Evolutionary conservation across 768 basidiomycete species (phyloP).

Genomic region (Pleurotus tuoliensis): DNA sequence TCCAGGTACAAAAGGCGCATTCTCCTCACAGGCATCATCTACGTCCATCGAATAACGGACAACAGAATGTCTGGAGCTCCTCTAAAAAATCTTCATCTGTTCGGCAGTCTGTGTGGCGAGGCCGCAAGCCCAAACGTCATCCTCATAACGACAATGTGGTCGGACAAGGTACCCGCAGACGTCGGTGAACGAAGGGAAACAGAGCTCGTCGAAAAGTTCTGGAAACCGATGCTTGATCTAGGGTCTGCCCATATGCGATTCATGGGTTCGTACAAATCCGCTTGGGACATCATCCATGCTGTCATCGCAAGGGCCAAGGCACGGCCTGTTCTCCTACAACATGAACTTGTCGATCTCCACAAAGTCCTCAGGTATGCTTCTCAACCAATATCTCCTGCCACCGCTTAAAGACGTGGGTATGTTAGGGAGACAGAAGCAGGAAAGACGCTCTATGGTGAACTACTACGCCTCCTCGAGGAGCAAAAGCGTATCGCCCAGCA

Average conservation of each 20-base stretch:
- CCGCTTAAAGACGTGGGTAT: not conserved
- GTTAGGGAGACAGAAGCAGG: slow-evolving; percentile 10
- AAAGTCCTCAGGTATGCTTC: slow-evolving; percentile 11
- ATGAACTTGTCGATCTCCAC: slow-evolving; percentile 9
- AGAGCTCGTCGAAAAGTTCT: slow-evolving; percentile 6
- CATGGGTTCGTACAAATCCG: slow-evolving; percentile 3
- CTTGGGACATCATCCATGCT: slow-evolving; percentile 7
- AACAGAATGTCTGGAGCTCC: slow-evolving; percentile 24
- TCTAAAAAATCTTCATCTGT: slow-evolving; percentile 23
- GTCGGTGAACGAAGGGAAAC: slow-evolving; percentile 5
- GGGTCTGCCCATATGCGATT: slow-evolving; percentile 8
- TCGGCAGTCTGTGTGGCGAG: slow-evolving; percentile 20
- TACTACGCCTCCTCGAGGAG: slow-evolving; percentile 6
- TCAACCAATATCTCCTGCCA: not conserved
- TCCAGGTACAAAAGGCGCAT: slow-evolving; percentile 14
- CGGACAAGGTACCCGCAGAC: slow-evolving; percentile 25
- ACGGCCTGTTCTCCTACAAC: slow-evolving; percentile 8
- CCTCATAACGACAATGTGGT: slow-evolving; percentile 30
- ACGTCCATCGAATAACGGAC: slow-evolving; percentile 19
- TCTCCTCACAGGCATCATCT: slow-evolving; percentile 25
- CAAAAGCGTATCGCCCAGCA: slow-evolving; percentile 13
- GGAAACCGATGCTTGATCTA: slow-evolving; percentile 6
- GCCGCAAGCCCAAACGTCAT: slow-evolving; percentile 20
- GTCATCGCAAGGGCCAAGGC: slow-evolving; percentile 4
- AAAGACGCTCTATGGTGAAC: not conserved